These are phyloP conservation scores for Psilocybe cubensis DNA, from an alignment of 768 basidiomycete genomes.

Conservation along the genomic window DNA sequence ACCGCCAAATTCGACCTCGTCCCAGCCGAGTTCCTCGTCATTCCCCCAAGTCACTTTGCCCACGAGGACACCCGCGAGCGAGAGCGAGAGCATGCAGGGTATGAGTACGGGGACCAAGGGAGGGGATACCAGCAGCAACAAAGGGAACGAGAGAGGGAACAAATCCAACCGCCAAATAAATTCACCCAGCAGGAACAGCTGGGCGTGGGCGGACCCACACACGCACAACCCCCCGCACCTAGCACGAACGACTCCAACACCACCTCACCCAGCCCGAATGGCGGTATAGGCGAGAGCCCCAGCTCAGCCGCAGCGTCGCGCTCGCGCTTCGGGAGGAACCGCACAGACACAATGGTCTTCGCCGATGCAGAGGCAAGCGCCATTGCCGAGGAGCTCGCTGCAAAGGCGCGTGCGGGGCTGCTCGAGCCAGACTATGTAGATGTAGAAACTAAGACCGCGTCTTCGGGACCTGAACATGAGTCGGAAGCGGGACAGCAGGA, in stretches of 20 bases:
- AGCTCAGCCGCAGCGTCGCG: slow-evolving; percentile 24
- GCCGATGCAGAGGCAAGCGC: slow-evolving; percentile 39
- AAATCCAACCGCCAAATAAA: not conserved
- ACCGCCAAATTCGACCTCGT: slow-evolving; percentile 83
- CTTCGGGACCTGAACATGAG: slow-evolving; percentile 2
- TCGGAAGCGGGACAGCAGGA: slow-evolving; percentile 13
- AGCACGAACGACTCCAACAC: slow-evolving; percentile 2
- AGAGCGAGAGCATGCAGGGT: slow-evolving; percentile 31
- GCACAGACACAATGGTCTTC: slow-evolving; percentile 80
- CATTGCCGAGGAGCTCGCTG: slow-evolving; percentile 38
- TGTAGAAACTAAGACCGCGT: slow-evolving; percentile 17
- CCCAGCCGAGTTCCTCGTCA: slow-evolving; percentile 81
- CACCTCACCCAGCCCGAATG: slow-evolving; percentile 2
- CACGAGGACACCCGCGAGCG: slow-evolving; percentile 23
- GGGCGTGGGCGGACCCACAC: slow-evolving; percentile 6
- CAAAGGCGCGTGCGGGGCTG: slow-evolving; percentile 19
- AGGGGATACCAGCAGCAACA: slow-evolving; percentile 3
- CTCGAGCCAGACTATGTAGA: slow-evolving; percentile 17
- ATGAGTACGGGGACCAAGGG: slow-evolving; percentile 8
- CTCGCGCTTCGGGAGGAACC: slow-evolving; percentile 53
- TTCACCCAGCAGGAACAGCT: slow-evolving; percentile 11
- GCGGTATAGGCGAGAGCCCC: slow-evolving; percentile 20
- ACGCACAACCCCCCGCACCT: slow-evolving; percentile 7
- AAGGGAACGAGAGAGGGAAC: slow-evolving; percentile 1
- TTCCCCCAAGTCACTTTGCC: slow-evolving; percentile 47